Evolutionary conservation across 2,329 filamentous ascomycete genomes (phyloP), one percentile per base, ranked within the genome.

Genomic region (Hypomyces perniciosus): DNA sequence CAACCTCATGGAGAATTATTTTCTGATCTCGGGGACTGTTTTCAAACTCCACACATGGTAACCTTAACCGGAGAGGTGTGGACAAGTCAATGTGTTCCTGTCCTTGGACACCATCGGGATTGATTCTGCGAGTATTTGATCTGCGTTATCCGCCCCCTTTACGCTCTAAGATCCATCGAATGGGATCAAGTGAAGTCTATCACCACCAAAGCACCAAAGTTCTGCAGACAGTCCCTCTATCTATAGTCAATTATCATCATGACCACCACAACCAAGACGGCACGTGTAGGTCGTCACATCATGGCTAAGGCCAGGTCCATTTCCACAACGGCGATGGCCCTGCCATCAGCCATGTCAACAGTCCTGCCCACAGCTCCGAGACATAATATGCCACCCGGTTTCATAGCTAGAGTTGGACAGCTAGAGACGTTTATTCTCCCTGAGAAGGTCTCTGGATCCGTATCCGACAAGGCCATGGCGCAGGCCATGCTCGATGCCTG

Each of bases 351-450:
- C 27, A 20, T 20, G 3, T 20, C 20, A 3, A 20, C 20, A 20
- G 20, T 20, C 20, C 20, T 20, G 20, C 6, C 35, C 35, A 45
- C 43, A 34, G 27, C 8, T 12, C 3, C 31, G 12, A 39, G 45
- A 35, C 28, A 54, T 34, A 55, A 57, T 4, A 59, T 65, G 53
- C 64, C 64, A 1, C 63, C 63, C 6, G 64, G 62, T 3, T 62
- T 59, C 47, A 48, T 31, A 6, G 62, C 62, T 31, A 47, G 39
- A 2, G 46, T 62, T 29, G 61, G 58, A 9, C 51, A 62, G 3
- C 63, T 76, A 6, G 61, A 72, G 50, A 75, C 72, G 1, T 75
- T 76, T 48, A 55, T 58, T n/a, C 59, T 77, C 2, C 73, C 73
- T 3, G 56, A 63, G 1, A 59, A 53, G 6, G 62, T 75, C 8